Conservation (phyloP, 2,329 filamentous ascomycete genomes). For the Aureobasidium sp. region DNA sequence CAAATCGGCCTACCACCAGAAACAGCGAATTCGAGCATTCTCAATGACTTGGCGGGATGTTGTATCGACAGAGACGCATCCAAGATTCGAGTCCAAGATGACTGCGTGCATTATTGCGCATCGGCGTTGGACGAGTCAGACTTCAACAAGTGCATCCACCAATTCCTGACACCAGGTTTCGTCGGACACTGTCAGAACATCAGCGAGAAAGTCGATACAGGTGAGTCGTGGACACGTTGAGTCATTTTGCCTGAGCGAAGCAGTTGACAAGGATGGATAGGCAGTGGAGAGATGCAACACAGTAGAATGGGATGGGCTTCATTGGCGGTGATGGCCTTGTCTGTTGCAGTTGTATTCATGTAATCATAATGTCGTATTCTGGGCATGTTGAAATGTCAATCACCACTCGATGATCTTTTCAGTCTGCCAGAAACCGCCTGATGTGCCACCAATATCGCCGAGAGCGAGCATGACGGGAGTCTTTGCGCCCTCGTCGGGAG, state of each 20-base stretch:
- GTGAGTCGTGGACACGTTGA: neutral
- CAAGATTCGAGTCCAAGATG: neutral
- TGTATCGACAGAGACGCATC: neutral
- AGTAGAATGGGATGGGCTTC: neutral
- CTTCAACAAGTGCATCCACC: neutral
- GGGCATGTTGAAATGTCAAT: neutral
- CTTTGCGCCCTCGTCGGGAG: constrained; percentile 26
- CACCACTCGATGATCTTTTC: constrained; percentile 27
- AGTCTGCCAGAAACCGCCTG: constrained; percentile 27
- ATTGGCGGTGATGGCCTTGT: neutral
- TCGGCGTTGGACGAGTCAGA: neutral
- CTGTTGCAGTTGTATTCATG: neutral
- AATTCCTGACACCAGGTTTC: neutral
- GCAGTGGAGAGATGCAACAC: neutral
- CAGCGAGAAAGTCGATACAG: neutral
- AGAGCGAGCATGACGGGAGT: constrained; percentile 29
- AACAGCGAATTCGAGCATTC: too few species aligned
- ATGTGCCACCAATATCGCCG: constrained; percentile 24
- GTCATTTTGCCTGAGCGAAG: neutral
- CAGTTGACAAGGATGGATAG: neutral
- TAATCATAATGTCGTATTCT: neutral
- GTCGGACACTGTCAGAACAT: neutral
- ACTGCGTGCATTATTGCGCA: neutral
- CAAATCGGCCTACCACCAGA: too few species aligned
- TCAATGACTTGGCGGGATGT: neutral